phyloP scores from a whole-genome alignment of 192 early-diverging fungal species.

The Coemansia sp. region DNA sequence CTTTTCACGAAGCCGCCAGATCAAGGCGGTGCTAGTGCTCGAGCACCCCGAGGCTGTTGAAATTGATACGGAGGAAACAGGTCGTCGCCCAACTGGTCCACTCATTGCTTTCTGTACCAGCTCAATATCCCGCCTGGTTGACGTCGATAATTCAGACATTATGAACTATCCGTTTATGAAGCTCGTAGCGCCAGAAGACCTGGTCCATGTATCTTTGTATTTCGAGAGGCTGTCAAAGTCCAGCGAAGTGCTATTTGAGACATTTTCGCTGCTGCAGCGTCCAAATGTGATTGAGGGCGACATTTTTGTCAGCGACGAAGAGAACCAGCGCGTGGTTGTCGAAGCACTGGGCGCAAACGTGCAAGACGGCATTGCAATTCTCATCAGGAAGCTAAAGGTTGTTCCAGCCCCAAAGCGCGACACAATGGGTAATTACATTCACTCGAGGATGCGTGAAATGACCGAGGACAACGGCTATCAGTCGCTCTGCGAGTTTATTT shows the following conservation, averaged over 20 bases:
- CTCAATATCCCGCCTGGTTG: conserved; percentile 33
- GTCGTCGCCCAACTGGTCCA: conserved; percentile 22
- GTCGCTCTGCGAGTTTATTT: conserved; percentile 39
- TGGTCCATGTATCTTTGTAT: conserved; percentile 30
- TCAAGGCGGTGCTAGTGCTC: conserved; percentile 45
- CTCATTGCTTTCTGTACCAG: conserved; percentile 41
- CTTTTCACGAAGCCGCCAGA: conserved; percentile 33
- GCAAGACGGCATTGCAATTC: conserved; percentile 42
- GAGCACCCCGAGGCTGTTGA: conserved; percentile 26
- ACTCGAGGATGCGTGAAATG: conserved; percentile 17
- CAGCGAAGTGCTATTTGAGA: conserved; percentile 37
- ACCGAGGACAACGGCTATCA: conserved; percentile 39
- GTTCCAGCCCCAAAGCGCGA: conserved; percentile 26
- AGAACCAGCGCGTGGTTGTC: conserved; percentile 35
- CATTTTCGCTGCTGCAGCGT: conserved; percentile 35
- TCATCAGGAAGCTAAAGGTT: conserved; percentile 25
- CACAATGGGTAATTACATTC: conserved; percentile 26
- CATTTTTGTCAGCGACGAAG: conserved; percentile 21
- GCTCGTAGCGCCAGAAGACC: conserved; percentile 46
- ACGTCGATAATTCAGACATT: conserved; percentile 39
- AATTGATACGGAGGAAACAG: conserved; percentile 9
- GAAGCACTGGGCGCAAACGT: conserved; percentile 47
- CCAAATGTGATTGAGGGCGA: conserved; percentile 48
- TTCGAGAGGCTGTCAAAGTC: conserved; percentile 36
- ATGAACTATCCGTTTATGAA: conserved; percentile 42